Percentiles rank a stretch among this genome's conserved stretches.
Conservation (phyloP, 2,329 filamentous ascomycete species). For the Fusarium nurragi region DNA sequence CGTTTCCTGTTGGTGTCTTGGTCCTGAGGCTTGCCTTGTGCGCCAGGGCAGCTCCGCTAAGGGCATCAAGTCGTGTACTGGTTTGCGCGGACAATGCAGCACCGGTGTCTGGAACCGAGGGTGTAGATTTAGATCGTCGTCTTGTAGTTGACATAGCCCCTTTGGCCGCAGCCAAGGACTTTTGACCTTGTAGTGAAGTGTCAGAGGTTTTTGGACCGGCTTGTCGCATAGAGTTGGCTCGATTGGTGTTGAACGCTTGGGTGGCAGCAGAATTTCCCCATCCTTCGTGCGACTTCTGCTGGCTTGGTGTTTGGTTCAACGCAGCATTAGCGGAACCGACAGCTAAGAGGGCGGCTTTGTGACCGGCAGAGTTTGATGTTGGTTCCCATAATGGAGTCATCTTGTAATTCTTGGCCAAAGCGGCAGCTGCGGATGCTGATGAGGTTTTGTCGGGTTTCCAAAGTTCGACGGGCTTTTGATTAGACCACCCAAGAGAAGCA, state of each 20-base stretch:
- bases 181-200: constrained; percentile 62
- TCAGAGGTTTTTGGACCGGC: constrained; percentile 44
- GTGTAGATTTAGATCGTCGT: constrained; percentile 72
- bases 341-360: constrained; percentile 79
- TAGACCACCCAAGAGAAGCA: constrained; percentile 77
- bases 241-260: constrained; percentile 64
- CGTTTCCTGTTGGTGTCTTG: constrained; percentile 63
- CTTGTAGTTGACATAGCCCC: constrained; percentile 74
- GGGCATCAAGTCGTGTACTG: constrained; percentile 69
- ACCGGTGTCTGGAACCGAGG: constrained; percentile 50
- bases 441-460: constrained; percentile 71
- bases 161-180: constrained; percentile 78
- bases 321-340: constrained; percentile 51
- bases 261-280: constrained; percentile 77
- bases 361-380: constrained; percentile 70
- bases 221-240: constrained; percentile 44
- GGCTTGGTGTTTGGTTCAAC: constrained; percentile 38
- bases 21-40: constrained; percentile 62
- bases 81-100: constrained; percentile 31
- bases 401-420: constrained; percentile 55
- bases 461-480: constrained; percentile 70
- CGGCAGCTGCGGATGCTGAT: constrained; percentile 59
- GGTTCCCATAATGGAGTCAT: constrained; percentile 67
- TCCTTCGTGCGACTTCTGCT: constrained; percentile 43
- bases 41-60: constrained; percentile 77